Percentiles rank a stretch among this genome's conserved stretches.
phyloP scores from a whole-genome alignment of 306 rosid species.

The barrel medic (Medicago truncatula) region MtrunA17r5.0-ANR NC_053043.1:40651501-40652000 shows the following conservation, averaged over 20 bases:
- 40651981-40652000: conserved; percentile 49
- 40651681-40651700: no score
- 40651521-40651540: no score
- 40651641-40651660: no score
- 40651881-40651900: conserved; percentile 22
- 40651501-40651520: no score
- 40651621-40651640: no score
- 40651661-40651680: no score
- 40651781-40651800: conserved; percentile 5
- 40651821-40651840: conserved; percentile 49
- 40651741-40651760: conserved; percentile 8
- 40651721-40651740: neutral
- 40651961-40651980: conserved; percentile 37
- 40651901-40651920: conserved; percentile 29
- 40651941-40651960: conserved; percentile 37
- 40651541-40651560: no score
- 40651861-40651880: conserved; percentile 36
- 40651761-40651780: conserved; percentile 8
- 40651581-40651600: no score
- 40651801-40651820: conserved; percentile 36
- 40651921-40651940: conserved; percentile 38
- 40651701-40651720: no score
- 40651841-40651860: neutral
- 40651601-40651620: no score
- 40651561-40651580: no score